Evolutionary conservation across 164 flowering plant species (phyloP), one percentile per base, ranked within the genome.

Genomic region (Magnolia sinica): DNA sequence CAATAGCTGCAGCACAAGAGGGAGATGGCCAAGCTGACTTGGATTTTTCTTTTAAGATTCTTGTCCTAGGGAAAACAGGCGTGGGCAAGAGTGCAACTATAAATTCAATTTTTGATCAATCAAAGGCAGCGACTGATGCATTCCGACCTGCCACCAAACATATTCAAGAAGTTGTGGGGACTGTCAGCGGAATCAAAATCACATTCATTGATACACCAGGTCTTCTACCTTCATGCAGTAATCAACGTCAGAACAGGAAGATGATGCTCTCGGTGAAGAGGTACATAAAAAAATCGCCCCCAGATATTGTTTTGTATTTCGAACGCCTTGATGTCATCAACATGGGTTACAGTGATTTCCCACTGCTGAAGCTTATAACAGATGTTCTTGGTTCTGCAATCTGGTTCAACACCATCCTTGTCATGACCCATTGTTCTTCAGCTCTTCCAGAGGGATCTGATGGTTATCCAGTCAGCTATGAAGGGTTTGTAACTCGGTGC

Each of bases 51-150:
- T 61, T 92, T 45, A 86, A 84, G 76, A 87, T 96, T 79, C 98
- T 94, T 64, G 87, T 94, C 75, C 74, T 96, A 76, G 99, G 99
- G 6, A 93, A 87, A 87, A 92, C 98, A 50, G 99, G 99, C 13
- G 94, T 91, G 69, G 98, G 98, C 70, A 96, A 96, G 86, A 96
- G 99, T 83, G 92, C 99, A 27, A 94, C 98, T 24, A 91, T 94
- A 84, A 96, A 96, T 83, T 94, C 99, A 18, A 83, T 96, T 51
- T 88, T 96, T 78, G 87, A 86, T 82, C 91, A 91, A 80, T 31
- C 82, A 2, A 92, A 88, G 81, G 85, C 85, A 9, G 66, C 19
- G 13, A 96, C 98, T 4, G 79, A 91, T 89, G 98, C 99, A 22
- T 96, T 96, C 76, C 86, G 71, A 73, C 97, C 98, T 71, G 87